Conservation (phyloP, 1,284 basidiomycete species). For the Paramarasmius palmivorus region DNA sequence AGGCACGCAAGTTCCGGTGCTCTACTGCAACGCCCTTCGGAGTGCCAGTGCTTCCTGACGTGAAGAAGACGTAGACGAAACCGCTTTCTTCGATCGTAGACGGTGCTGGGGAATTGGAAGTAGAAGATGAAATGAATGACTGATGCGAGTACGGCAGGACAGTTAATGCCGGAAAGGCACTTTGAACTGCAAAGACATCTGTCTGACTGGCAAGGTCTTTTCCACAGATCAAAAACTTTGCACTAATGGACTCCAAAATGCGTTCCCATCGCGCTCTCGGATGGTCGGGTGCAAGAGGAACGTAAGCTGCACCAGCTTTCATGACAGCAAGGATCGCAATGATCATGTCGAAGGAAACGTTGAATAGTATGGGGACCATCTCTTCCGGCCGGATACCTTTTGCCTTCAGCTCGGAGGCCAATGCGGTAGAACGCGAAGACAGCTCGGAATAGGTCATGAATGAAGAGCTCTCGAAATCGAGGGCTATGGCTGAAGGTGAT, state of each 20-base stretch:
- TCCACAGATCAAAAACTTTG: constrained; percentile 4
- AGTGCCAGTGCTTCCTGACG: constrained; percentile 12
- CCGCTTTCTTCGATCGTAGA: neutral
- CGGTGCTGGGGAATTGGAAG: neutral
- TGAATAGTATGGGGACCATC: constrained; percentile 9
- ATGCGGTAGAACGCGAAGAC: neutral
- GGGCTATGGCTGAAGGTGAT: no score
- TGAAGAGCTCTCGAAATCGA: neutral
- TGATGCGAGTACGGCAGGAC: neutral
- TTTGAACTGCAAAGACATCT: neutral
- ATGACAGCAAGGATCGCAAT: constrained; percentile 14
- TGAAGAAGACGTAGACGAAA: constrained; percentile 8
- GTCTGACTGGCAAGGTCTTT: neutral
- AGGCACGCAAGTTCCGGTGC: constrained; percentile 7
- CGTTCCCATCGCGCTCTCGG: constrained; percentile 6
- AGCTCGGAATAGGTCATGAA: constrained; percentile 6
- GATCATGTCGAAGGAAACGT: constrained; percentile 5
- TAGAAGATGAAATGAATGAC: neutral
- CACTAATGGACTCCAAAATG: neutral
- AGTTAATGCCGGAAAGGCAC: neutral
- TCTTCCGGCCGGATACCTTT: constrained; percentile 3
- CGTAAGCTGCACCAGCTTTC: constrained; percentile 15
- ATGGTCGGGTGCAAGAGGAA: constrained; percentile 8
- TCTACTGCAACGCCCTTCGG: constrained; percentile 13
- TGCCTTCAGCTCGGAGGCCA: neutral